Evolutionary conservation across 1,284 basidiomycete genomes (phyloP).

Genomic region (Boletus austroedulis): DNA sequence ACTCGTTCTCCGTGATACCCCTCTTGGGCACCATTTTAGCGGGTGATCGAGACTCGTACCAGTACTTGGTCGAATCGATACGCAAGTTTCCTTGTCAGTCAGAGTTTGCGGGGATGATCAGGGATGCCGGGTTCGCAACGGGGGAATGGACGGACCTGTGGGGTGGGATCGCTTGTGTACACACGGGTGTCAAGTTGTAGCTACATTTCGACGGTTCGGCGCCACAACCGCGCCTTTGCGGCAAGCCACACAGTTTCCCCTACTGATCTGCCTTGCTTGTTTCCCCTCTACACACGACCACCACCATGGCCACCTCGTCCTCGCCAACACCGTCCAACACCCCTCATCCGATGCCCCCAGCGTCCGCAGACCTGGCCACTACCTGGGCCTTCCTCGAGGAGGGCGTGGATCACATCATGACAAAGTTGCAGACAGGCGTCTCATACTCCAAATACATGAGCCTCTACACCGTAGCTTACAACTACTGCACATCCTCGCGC

Average conservation of each 20-base stretch:
- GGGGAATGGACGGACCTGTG: constrained; percentile 83
- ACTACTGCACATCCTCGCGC: constrained; percentile 92
- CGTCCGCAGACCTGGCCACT: constrained; percentile 71
- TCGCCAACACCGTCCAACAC: constrained; percentile 10
- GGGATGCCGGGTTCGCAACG: constrained; percentile 80
- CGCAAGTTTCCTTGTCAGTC: constrained; percentile 89
- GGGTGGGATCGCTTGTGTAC: constrained; percentile 83
- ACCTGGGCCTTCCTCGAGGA: constrained; percentile 88
- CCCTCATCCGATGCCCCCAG: constrained; percentile 52
- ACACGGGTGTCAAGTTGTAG: constrained; percentile 73
- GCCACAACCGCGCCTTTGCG: constrained; percentile 32
- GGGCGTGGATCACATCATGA: constrained; percentile 94
- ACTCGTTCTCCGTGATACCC: constrained; percentile 96
- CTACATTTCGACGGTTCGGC: constrained; percentile 10
- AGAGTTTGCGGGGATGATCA: constrained; percentile 89
- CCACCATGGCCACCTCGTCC: constrained; percentile 32
- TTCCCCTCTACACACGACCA: constrained; percentile 27
- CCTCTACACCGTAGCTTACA: constrained; percentile 92
- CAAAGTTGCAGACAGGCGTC: constrained; percentile 82
- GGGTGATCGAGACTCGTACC: constrained; percentile 92
- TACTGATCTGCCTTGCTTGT: constrained; percentile 10
- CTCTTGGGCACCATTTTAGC: constrained; percentile 94
- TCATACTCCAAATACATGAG: constrained; percentile 92
- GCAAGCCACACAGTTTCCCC: constrained; percentile 9
- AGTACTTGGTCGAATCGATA: constrained; percentile 98